phyloP scores from a whole-genome alignment of 1,284 basidiomycete species.

The Moniliella sp. region DNA sequence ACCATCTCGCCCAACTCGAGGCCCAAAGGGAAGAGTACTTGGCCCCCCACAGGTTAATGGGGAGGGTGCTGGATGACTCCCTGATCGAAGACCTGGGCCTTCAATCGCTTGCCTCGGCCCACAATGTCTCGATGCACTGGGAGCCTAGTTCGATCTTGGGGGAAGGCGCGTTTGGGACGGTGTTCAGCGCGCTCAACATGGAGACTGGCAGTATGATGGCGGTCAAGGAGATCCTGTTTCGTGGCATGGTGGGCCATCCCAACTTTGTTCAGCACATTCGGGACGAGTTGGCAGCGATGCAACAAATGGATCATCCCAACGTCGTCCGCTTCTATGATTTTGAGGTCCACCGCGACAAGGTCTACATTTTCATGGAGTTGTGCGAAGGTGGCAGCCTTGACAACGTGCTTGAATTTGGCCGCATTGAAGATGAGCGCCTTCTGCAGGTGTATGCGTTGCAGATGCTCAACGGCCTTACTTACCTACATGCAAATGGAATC shows the following conservation, averaged over 20 bases:
- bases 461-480: slow-evolving; percentile 79
- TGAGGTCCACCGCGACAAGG: slow-evolving; percentile 93
- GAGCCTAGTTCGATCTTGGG: slow-evolving; percentile 91
- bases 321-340: slow-evolving; percentile 98
- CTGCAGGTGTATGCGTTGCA: slow-evolving; percentile 89
- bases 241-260: slow-evolving; percentile 49
- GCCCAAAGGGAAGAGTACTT: no score
- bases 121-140: slow-evolving; percentile 89
- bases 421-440: slow-evolving; percentile 90
- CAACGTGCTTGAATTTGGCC: slow-evolving; percentile 70
- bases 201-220: slow-evolving; percentile 94
- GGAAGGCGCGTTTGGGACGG: slow-evolving; percentile 74
- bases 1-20: no score
- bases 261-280: slow-evolving; percentile 60
- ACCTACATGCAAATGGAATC: slow-evolving; percentile 75
- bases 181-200: slow-evolving; percentile 91
- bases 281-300: slow-evolving; percentile 94
- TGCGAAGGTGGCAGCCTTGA: slow-evolving; percentile 88
- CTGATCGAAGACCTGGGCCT: slow-evolving; percentile 26
- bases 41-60: slow-evolving; percentile 27
- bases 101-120: slow-evolving; percentile 34
- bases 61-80: slow-evolving; percentile 29
- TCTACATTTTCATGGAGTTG: slow-evolving; percentile 97
- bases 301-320: slow-evolving; percentile 90
- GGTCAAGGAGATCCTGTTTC: slow-evolving; percentile 94